These are phyloP conservation scores for Phytophthora pinifolia DNA, from an alignment of 352 stramenopile species.

Conservation along the genomic window DNA sequence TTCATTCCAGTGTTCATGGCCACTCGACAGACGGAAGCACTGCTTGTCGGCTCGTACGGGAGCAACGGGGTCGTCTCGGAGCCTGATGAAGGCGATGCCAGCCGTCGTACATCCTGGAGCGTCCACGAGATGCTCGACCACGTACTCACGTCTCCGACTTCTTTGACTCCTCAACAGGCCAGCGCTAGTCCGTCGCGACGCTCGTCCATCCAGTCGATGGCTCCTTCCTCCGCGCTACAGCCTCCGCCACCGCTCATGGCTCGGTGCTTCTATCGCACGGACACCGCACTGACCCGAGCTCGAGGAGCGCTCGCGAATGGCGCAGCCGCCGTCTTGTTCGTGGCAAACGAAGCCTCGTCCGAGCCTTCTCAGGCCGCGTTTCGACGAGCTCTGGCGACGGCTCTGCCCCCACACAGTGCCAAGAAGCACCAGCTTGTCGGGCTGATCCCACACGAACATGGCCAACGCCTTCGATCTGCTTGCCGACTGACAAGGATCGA, in stretches of 20 bases:
- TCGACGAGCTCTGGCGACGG: conserved; percentile 17
- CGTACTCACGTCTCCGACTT: conserved; percentile 9
- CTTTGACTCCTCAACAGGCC: conserved; percentile 1
- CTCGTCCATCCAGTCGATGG: conserved; percentile 19
- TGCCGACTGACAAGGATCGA: conserved; percentile 18
- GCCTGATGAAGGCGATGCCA: conserved; percentile 23
- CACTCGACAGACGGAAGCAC: conserved; percentile 23
- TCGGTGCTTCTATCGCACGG: conserved; percentile 52
- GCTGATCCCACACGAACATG: conserved; percentile 32
- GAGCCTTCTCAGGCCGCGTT: conserved; percentile 29
- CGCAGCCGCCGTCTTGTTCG: conserved; percentile 50
- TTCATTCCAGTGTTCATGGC: conserved; percentile 78
- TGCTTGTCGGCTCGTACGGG: conserved; percentile 21
- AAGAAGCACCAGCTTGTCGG: conserved; percentile 26
- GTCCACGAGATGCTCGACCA: conserved; percentile 24
- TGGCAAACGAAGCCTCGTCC: conserved; percentile 32
- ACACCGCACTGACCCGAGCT: conserved; percentile 38
- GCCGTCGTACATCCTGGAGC: conserved; percentile 30
- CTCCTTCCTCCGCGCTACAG: conserved; percentile 16
- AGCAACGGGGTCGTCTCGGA: conserved; percentile 15
- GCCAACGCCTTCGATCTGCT: conserved; percentile 19
- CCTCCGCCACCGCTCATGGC: conserved; percentile 34
- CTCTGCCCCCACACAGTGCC: conserved; percentile 4
- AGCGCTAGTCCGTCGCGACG: conserved; percentile 7
- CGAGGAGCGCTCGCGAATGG: conserved; percentile 46